Evolutionary conservation across 1,284 basidiomycete species (phyloP), one percentile per base, ranked within the genome.

Genomic region (Melampsora americana): DNA sequence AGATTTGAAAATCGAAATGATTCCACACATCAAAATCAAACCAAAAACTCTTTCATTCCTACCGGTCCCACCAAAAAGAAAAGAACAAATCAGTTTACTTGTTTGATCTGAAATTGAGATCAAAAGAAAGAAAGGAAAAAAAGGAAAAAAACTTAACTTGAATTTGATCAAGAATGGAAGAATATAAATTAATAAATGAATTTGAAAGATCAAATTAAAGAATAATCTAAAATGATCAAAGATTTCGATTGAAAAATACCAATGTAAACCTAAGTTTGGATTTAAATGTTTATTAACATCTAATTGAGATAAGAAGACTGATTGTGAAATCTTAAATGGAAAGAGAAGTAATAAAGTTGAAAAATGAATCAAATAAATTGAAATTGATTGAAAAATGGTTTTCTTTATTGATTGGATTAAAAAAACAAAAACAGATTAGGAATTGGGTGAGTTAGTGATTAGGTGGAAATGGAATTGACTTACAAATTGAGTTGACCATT

Each of bases 211-310:
- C 85, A 95, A 90, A 23, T 96, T 85, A 86, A 97, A 99, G 84
- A 98, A 98, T 2, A 90, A 87, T 42, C 95, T 86, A 85, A 98
- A 99, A 83, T 99, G 92, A 81, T 97, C 94, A 80, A 99, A 99
- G 90, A 98, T 98, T 83, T 99, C 95, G 16, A 94, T 97, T 84
- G 98, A 97, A 84, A 98, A 98, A 84, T 99, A 99, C 96, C 96
- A 99, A 90, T 92, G 94, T 50, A 98, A 85, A 2, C 95, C 95
- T 9, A 92, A 89, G 80, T 95, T 97, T 0, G 96, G 96, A 5
- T 92, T 93, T 72, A 98, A 78, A 42, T 82, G 79, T 30, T 80
- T 78, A 7, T 79, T 74, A 16, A 82, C 77, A 61, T 80, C n/a
- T 20, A 77, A 20, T 46, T 53, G 73, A 7, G 67, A 44, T 20